Conservation (phyloP, 2,329 filamentous ascomycete genomes). For the Epichloe elymi region DNA sequence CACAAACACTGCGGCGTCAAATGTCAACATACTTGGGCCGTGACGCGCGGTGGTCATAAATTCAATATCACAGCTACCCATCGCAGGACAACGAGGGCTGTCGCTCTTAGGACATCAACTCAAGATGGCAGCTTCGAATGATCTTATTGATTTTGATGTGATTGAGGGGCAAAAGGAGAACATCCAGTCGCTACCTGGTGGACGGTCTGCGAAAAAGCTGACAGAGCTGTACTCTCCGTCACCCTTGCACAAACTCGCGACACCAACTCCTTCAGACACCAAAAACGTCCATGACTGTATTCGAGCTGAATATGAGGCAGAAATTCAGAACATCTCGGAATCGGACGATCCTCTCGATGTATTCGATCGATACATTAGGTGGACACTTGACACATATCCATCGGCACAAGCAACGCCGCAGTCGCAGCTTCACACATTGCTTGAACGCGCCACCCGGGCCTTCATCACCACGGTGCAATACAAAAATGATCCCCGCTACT, state of each 20-base stretch:
- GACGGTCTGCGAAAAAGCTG: conserved; percentile 76
- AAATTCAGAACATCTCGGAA: conserved; percentile 65
- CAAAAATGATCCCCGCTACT: conserved; percentile 86
- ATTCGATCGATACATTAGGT: conserved; percentile 92
- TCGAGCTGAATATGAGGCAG: conserved; percentile 74
- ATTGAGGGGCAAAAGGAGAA: conserved; percentile 98
- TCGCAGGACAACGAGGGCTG: not conserved
- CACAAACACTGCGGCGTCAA: not conserved
- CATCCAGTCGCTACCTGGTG: conserved; percentile 83
- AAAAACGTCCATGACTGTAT: conserved; percentile 66
- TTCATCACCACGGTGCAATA: conserved; percentile 81
- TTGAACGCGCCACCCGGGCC: conserved; percentile 84
- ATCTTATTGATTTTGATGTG: conserved; percentile 67
- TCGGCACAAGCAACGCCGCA: conserved; percentile 83
- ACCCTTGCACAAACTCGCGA: conserved; percentile 41
- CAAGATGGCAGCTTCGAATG: conserved; percentile 35
- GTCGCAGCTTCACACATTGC: conserved; percentile 76
- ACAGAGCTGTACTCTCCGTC: conserved; percentile 66
- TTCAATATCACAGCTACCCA: not conserved
- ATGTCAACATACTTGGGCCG: conserved; percentile 9
- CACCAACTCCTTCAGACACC: conserved; percentile 58
- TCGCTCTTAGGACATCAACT: conserved; percentile 12
- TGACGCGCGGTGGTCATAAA: not conserved
- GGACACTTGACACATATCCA: conserved; percentile 91
- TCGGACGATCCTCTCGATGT: conserved; percentile 91